A percentile compares a stretch with the other conserved stretches of the same genome.
Conservation (phyloP, 139 green algal genomes). For the Chlorella sp. region DNA sequence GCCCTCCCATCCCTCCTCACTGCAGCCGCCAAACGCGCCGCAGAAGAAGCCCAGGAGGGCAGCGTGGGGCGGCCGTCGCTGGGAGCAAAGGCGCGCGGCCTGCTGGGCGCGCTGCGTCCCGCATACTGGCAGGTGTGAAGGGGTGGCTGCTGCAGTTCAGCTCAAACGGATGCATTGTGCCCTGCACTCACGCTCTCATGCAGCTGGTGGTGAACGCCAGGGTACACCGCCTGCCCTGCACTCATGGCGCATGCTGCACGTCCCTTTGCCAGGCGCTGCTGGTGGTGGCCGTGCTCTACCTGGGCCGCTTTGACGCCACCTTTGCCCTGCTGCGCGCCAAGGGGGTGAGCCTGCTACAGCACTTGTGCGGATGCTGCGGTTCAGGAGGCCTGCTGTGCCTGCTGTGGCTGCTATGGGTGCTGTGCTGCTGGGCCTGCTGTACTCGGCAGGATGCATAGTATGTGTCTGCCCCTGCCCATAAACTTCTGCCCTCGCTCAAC, state of each 20-base stretch:
- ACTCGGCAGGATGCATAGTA: too few species aligned
- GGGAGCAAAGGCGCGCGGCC: constrained; percentile 36
- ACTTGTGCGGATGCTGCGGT: too few species aligned
- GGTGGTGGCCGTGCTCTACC: constrained; percentile 81
- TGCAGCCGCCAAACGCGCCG: neutral
- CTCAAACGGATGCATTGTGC: too few species aligned
- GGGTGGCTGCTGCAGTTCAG: neutral
- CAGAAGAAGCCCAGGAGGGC: neutral
- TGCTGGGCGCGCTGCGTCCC: constrained; percentile 70
- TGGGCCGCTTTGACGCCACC: constrained; percentile 85
- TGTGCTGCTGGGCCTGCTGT: neutral
- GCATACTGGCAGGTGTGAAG: constrained; percentile 78
- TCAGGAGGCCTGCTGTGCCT: neutral
- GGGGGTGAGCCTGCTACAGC: constrained; percentile 45
- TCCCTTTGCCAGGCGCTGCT: constrained; percentile 46
- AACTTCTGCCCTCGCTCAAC: too few species aligned
- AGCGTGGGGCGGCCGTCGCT: neutral
- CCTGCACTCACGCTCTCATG: too few species aligned
- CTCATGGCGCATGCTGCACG: too few species aligned
- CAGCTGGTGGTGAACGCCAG: too few species aligned
- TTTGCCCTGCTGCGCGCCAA: constrained; percentile 83
- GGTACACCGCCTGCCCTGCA: too few species aligned
- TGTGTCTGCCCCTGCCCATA: too few species aligned
- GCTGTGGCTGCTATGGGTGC: too few species aligned
- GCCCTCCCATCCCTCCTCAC: too few species aligned